Evolutionary conservation across 257 asterid genomes (phyloP).

Genomic region (Buddleja alternifolia): DNA sequence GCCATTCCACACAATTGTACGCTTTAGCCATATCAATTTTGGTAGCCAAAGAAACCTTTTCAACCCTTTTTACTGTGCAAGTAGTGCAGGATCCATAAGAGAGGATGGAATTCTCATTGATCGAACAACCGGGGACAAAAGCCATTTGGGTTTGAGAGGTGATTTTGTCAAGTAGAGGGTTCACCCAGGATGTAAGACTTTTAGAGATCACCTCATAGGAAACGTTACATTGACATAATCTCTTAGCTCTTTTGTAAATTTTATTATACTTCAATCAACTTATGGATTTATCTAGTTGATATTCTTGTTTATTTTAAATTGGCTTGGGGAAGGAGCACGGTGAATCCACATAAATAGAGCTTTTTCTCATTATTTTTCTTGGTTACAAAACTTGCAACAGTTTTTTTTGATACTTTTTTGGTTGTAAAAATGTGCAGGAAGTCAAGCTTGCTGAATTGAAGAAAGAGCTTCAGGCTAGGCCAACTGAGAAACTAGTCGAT

Average conservation of each 20-base stretch:
- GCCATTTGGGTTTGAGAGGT: too few relatives aligned
- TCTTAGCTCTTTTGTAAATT: not conserved
- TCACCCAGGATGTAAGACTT: too few relatives aligned
- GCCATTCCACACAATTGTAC: too few relatives aligned
- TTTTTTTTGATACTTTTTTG: constrained; percentile 25
- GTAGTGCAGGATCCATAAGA: too few relatives aligned
- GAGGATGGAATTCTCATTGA: too few relatives aligned
- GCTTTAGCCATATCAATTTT: too few relatives aligned
- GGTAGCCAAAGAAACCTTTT: too few relatives aligned
- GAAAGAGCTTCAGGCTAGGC: constrained; percentile 86
- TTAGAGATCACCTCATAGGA: too few relatives aligned
- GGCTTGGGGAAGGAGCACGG: constrained; percentile 14
- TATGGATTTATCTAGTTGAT: constrained; percentile 2
- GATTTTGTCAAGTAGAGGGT: too few relatives aligned
- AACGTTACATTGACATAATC: not conserved
- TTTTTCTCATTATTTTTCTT: constrained; percentile 26
- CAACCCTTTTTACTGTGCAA: too few relatives aligned
- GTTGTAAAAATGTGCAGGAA: constrained; percentile 54
- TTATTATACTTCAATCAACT: not conserved
- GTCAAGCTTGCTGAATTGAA: constrained; percentile 71
- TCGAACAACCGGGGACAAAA: too few relatives aligned
- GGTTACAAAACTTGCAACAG: not conserved
- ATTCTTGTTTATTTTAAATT: constrained; percentile 16
- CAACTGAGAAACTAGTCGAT: constrained; percentile 82
- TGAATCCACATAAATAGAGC: not conserved